phyloP scores from a whole-genome alignment of 768 basidiomycete species.

The Lentinus tigrinus region DNA sequence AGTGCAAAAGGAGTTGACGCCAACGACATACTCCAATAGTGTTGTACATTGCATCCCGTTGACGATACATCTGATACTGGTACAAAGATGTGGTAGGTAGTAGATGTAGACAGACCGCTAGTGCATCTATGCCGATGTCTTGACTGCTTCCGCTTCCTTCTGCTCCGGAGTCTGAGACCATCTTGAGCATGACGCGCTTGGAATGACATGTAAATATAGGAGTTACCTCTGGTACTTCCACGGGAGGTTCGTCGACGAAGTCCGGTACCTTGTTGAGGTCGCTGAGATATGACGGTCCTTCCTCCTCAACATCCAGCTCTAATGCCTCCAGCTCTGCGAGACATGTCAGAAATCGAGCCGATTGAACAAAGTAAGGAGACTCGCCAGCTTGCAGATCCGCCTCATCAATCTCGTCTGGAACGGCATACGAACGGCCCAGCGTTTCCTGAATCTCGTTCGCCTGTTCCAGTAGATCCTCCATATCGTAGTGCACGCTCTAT shows the following conservation, averaged over 20 bases:
- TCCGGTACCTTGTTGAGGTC: conserved; percentile 89
- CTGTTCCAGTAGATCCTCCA: conserved; percentile 96
- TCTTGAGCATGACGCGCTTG: background rate
- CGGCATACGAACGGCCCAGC: conserved; percentile 88
- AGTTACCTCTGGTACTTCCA: conserved; percentile 62
- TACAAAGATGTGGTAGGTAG: conserved; percentile 1
- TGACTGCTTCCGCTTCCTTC: conserved; percentile 32
- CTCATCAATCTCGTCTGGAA: conserved; percentile 97
- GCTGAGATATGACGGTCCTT: conserved; percentile 83
- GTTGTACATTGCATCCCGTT: background rate
- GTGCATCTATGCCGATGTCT: conserved; percentile 27
- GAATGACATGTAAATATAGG: no score
- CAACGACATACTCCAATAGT: no score
- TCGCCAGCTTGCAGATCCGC: conserved; percentile 94
- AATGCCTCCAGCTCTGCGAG: conserved; percentile 87
- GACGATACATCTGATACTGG: conserved; percentile 12
- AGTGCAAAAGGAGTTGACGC: no score
- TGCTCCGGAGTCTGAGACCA: conserved; percentile 15
- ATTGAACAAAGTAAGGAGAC: conserved; percentile 19
- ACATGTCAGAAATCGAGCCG: background rate
- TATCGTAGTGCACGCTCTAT: conserved; percentile 93
- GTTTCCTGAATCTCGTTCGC: conserved; percentile 98
- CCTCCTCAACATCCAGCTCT: conserved; percentile 88
- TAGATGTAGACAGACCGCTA: background rate
- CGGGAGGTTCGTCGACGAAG: conserved; percentile 86